Percentiles rank a stretch among this genome's conserved stretches.
phyloP scores from a whole-genome alignment of 1,284 basidiomycete species.

The Leccinum ponderosum region DNA sequence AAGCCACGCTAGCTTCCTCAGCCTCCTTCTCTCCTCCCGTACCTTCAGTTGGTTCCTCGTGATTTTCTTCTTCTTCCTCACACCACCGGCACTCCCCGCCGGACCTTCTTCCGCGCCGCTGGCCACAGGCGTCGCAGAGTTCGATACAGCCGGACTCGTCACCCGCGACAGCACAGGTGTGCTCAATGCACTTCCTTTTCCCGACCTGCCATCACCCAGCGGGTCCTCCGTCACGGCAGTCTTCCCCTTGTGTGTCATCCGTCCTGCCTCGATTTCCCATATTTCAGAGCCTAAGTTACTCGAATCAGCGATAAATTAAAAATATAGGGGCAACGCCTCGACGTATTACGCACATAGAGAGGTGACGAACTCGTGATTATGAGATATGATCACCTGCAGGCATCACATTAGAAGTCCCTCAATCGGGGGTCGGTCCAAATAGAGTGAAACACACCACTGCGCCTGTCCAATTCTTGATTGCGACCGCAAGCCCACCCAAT shows the following conservation, averaged over 20 bases:
- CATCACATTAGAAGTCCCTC: slow-evolving; percentile 21
- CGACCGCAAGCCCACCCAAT: slow-evolving; percentile 90
- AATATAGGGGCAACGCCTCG: slow-evolving; percentile 8
- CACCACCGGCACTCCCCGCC: slow-evolving; percentile 39
- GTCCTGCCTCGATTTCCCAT: slow-evolving; percentile 80
- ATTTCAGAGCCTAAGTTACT: slow-evolving; percentile 67
- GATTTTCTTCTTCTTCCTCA: slow-evolving; percentile 88
- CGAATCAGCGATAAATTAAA: slow-evolving; percentile 18
- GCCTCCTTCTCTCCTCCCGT: slow-evolving; percentile 77
- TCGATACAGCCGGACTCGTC: slow-evolving; percentile 65
- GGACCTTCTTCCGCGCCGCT: slow-evolving; percentile 67
- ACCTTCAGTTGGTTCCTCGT: slow-evolving; percentile 91
- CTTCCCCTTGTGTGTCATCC: slow-evolving; percentile 88
- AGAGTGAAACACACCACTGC: slow-evolving; percentile 68
- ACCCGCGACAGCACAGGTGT: slow-evolving; percentile 66
- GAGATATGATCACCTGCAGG: slow-evolving; percentile 90
- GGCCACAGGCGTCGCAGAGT: slow-evolving; percentile 64
- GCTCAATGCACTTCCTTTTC: slow-evolving; percentile 68
- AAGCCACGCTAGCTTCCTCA: slow-evolving; percentile 85
- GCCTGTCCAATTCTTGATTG: slow-evolving; percentile 95
- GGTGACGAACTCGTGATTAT: slow-evolving; percentile 90
- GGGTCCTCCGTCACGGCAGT: slow-evolving; percentile 79
- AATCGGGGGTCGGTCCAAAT: slow-evolving; percentile 15
- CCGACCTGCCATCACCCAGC: slow-evolving; percentile 59
- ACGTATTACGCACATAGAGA: slow-evolving; percentile 69